Evolutionary conservation across 208 protist species (phyloP).

Genomic region (Crithidia bombi): DNA sequence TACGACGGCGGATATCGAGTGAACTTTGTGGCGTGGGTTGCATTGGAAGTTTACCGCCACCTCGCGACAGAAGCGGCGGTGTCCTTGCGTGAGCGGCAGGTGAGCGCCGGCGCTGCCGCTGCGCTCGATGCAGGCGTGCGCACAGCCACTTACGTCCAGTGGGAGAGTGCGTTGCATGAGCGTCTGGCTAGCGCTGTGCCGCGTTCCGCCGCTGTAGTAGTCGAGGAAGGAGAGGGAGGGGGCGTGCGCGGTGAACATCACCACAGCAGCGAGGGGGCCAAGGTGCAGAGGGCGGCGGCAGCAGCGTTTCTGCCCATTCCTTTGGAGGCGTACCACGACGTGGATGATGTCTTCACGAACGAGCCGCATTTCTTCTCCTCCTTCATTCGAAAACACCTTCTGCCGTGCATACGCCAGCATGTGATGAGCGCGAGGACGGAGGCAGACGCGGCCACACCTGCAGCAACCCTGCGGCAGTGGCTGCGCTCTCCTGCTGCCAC

Average conservation of each 20-base stretch:
- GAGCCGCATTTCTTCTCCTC: conserved; percentile 25
- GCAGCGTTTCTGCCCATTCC: neutral
- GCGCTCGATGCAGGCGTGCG: neutral
- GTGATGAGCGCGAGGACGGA: neutral
- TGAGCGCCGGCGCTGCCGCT: neutral
- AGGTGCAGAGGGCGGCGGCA: neutral
- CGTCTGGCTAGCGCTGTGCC: neutral
- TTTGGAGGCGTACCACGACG: neutral
- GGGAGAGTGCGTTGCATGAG: neutral
- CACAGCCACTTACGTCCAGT: neutral
- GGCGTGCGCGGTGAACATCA: neutral
- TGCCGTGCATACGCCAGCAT: conserved; percentile 6
- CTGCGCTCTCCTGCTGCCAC: neutral
- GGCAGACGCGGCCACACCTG: neutral
- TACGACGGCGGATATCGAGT: conserved; percentile 34
- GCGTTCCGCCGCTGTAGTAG: too few relatives aligned
- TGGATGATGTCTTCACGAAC: conserved; percentile 18
- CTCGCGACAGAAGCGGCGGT: conserved; percentile 36
- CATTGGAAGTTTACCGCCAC: conserved; percentile 46
- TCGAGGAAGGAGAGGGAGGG: neutral
- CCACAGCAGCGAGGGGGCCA: neutral
- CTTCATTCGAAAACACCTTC: conserved; percentile 12
- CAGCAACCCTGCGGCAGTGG: conserved; percentile 1
- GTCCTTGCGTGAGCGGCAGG: conserved; percentile 9
- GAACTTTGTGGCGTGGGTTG: conserved; percentile 63